These are phyloP conservation scores for Aspergillus puulaauensis DNA, from an alignment of 2,329 filamentous ascomycete species.

Conservation along the genomic window DNA sequence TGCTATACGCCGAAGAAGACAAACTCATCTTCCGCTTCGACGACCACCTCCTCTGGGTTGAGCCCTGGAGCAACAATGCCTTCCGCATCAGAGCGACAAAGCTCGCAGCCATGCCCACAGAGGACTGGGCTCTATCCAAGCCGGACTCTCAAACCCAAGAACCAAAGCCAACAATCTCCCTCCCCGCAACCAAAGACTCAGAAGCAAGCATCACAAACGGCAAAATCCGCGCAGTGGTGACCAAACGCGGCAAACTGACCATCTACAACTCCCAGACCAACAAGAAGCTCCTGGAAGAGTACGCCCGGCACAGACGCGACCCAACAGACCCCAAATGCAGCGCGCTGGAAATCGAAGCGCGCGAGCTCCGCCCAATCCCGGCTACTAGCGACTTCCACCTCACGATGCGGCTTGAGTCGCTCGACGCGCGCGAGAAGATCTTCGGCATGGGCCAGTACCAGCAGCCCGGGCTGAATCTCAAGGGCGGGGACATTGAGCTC, in stretches of 20 bases:
- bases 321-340: constrained; percentile 59
- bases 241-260: constrained; percentile 51
- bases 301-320: constrained; percentile 51
- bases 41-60: constrained; percentile 38
- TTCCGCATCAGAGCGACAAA: constrained; percentile 40
- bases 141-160: constrained; percentile 3
- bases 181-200: constrained; percentile 14
- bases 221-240: constrained; percentile 49
- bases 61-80: constrained; percentile 41
- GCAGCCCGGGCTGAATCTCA: constrained; percentile 62
- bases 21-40: constrained; percentile 39
- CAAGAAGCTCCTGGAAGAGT: constrained; percentile 52
- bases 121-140: constrained; percentile 37
- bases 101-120: constrained; percentile 34
- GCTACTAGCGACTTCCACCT: constrained; percentile 56
- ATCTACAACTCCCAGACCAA: constrained; percentile 46
- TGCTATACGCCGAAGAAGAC: constrained; percentile 35
- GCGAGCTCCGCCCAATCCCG: constrained; percentile 56
- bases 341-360: constrained; percentile 56
- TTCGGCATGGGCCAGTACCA: constrained; percentile 71
- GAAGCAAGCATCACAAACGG: constrained; percentile 50
- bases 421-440: constrained; percentile 58
- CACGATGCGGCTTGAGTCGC: constrained; percentile 59
- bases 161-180: constrained; percentile 16
- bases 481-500: constrained; percentile 62